phyloP scores from a whole-genome alignment of 257 asterid species.

The Fraxinus cuspidata region DNA sequence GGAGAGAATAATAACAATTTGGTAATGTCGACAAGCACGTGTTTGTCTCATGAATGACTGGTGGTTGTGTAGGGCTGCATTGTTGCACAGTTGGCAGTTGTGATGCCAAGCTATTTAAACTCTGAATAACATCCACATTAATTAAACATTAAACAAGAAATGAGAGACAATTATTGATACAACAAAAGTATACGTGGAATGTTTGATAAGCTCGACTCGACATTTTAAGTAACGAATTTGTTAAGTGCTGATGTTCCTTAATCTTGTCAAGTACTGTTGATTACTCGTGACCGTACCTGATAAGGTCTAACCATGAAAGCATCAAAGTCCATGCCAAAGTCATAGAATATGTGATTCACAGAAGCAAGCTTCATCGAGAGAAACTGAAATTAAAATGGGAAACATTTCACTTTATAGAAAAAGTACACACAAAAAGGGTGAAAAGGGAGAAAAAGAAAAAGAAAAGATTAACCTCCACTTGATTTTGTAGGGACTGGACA shows the following conservation, averaged over 20 bases:
- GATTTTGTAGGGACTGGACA: conserved; percentile 87
- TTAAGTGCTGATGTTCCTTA: neutral
- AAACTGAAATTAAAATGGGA: conserved; percentile 46
- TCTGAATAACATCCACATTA: conserved; percentile 19
- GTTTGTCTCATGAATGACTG: conserved; percentile 6
- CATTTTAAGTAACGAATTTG: too few relatives aligned
- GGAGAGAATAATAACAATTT: conserved; percentile 24
- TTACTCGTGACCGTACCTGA: conserved; percentile 42
- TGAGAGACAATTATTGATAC: neutral
- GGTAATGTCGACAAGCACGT: neutral
- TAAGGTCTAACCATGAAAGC: conserved; percentile 56
- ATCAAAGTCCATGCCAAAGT: conserved; percentile 75
- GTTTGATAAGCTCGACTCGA: too few relatives aligned
- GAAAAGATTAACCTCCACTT: conserved; percentile 66
- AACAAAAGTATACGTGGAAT: too few relatives aligned
- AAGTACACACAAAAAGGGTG: neutral
- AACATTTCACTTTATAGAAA: neutral
- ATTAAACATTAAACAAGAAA: neutral
- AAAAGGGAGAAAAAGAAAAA: neutral
- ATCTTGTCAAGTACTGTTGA: neutral
- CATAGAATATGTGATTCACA: conserved; percentile 62
- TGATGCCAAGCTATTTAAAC: conserved; percentile 30
- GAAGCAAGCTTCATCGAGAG: conserved; percentile 92
- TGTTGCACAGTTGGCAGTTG: conserved; percentile 10
- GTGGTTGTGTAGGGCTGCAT: conserved; percentile 19